Percentiles rank a stretch among this genome's conserved stretches.
Conservation (phyloP, 140 eudicot species). For the Erigeron philadelphicus region DNA sequence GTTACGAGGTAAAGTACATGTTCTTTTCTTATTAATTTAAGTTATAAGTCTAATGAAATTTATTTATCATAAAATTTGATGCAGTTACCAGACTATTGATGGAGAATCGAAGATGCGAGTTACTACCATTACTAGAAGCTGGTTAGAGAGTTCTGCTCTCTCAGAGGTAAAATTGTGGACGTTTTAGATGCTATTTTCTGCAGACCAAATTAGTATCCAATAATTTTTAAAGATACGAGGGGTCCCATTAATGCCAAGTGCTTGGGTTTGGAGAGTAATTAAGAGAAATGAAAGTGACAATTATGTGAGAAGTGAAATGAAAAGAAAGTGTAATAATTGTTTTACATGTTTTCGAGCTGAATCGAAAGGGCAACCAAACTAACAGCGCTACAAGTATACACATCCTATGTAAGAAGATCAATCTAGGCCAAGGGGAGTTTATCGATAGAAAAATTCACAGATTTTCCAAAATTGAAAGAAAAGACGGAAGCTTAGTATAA, state of each 20-base stretch:
- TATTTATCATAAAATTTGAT: slow-evolving; percentile 7
- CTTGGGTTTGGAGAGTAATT: background rate
- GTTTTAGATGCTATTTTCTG: slow-evolving; percentile 8
- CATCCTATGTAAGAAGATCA: background rate
- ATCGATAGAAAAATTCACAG: slow-evolving; percentile 5
- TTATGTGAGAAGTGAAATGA: background rate
- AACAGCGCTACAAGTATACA: slow-evolving; percentile 1
- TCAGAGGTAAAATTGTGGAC: slow-evolving; percentile 54
- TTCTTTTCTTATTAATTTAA: background rate
- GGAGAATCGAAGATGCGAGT: slow-evolving; percentile 72
- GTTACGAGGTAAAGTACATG: slow-evolving; percentile 56
- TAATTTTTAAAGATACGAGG: no score
- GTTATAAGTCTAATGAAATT: slow-evolving; percentile 1
- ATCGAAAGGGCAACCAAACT: background rate
- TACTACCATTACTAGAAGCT: slow-evolving; percentile 78
- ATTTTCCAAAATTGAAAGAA: background rate
- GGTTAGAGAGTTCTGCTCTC: slow-evolving; percentile 74
- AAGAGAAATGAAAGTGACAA: background rate
- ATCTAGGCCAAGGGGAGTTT: slow-evolving; percentile 2
- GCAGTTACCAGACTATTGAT: slow-evolving; percentile 73
- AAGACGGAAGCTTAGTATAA: background rate
- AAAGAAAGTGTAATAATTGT: background rate
- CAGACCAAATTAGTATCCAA: background rate
- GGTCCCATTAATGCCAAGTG: background rate
- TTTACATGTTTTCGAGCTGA: background rate